Conservation (phyloP, 2,329 filamentous ascomycete genomes). For the Cordyceps sp. region DNA sequence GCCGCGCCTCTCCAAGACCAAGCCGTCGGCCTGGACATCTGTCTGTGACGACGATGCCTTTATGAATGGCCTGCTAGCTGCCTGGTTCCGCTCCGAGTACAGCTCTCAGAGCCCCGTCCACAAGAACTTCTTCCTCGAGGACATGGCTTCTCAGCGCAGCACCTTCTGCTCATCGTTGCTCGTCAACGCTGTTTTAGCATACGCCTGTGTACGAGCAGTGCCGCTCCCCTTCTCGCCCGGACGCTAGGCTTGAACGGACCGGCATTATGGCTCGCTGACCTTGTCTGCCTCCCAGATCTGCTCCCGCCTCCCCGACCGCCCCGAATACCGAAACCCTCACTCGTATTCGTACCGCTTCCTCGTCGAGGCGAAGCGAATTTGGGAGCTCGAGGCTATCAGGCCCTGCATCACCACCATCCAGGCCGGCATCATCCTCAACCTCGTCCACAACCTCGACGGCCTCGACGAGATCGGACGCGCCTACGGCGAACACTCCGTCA, state of each 20-base stretch:
- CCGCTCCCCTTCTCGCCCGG: too few relatives aligned
- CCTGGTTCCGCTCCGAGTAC: conserved; percentile 17
- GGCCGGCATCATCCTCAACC: conserved; percentile 15
- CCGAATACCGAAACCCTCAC: conserved; percentile 18
- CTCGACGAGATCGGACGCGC: conserved; percentile 19
- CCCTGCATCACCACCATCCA: conserved; percentile 18
- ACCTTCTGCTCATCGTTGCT: conserved; percentile 22
- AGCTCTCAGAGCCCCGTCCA: conserved; percentile 18
- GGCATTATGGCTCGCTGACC: too few relatives aligned
- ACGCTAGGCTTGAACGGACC: too few relatives aligned
- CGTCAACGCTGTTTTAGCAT: conserved; percentile 19
- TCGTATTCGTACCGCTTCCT: conserved; percentile 18
- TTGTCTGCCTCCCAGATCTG: conserved; percentile 16
- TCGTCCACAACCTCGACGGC: conserved; percentile 15
- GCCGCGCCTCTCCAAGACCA: conserved; percentile 12
- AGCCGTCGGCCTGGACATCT: conserved; percentile 18
- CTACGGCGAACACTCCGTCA: conserved; percentile 14
- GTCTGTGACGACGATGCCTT: conserved; percentile 17
- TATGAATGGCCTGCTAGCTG: conserved; percentile 13
- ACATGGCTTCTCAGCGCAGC: conserved; percentile 12
- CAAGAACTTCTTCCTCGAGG: conserved; percentile 21
- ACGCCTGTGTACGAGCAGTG: conserved; percentile 9
- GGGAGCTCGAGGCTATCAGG: conserved; percentile 15
- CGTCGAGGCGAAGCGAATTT: conserved; percentile 20
- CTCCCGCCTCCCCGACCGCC: conserved; percentile 11